Evolutionary conservation across 2,329 filamentous ascomycete genomes (phyloP), one percentile per base, ranked within the genome.

Genomic region (Paraphaeosphaeria minitans): DNA sequence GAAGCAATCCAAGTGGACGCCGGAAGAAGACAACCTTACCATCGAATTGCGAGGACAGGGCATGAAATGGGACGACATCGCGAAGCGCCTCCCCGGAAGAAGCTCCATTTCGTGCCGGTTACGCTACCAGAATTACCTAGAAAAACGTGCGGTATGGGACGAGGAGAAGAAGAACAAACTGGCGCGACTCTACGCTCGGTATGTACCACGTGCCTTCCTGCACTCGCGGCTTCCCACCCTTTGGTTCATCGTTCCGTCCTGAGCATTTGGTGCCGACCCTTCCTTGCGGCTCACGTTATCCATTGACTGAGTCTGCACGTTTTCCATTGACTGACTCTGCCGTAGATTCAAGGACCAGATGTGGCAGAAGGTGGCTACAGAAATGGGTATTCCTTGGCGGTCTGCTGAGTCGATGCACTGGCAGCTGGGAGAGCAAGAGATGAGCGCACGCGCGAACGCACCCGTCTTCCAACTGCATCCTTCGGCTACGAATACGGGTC

Each of bases 41-140:
- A 97, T 97, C 69, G 91, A 96, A 76, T 85, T 98, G 62, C 87
- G 94, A 58, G 92, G 92, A 39, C 89, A 89, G 68, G 91, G 92
- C 9, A 97, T 97, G 92, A 98, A 98, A 75, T 98, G 94, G 95
- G 94, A 98, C 74, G 94, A 98, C 77, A 97, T 98, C 70, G 96
- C 92, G 62, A 96, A 94, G 80, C 87, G 89, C 55, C 81, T 98
- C 51, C 93, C 93, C 2, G 94, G 94, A 62, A 87, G 95, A 68
- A 97, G 93, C 78, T 89, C 93, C 57, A 97, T 97, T 71, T 96
- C 93, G 69, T 98, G 94, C 77, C 89, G 94, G 45, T 83, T 98
- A 53, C 93, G 97, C 73, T 98, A 97, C 77, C 94, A 98, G 72
- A 99, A 99, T 76, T 98, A 98, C 75, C 86, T 97, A 54, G 95